Evolutionary conservation across 2,329 filamentous ascomycete genomes (phyloP), one percentile per base, ranked within the genome.

Genomic region (Daldinia sp.): DNA sequence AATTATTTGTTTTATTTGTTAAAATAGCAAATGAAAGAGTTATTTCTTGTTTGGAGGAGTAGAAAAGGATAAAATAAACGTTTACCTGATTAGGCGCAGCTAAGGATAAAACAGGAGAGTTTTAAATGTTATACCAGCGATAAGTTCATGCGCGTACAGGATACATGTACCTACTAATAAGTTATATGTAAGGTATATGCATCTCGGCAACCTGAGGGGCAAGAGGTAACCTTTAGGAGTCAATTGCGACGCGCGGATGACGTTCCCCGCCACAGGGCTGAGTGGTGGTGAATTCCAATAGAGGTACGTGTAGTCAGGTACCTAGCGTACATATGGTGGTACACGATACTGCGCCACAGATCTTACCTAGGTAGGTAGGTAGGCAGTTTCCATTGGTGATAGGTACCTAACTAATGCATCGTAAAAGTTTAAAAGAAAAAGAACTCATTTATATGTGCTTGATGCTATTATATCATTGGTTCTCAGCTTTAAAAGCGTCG

Each of bases 191-290:
- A 35, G 33, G 7, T 35, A 35, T 35, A 35, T 35, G 33, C 2
- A 66, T 63, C 51, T 63, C 56, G 61, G 53, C 44, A 26, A 26
- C 15, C 39, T 60, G 69, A 67, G 68, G 65, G 68, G 70, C 70
- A 61, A 65, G n/a, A 28, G 26, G 33, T 35, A 67, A 57, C 35
- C 10, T 35, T 35, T 35, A 35, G 33, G 33, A 15, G 35, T 23
- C 20, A 23, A 23, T 62, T 72, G 68, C 68, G 67, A 70, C 65
- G 51, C 63, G 63, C 61, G 56, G 60, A 72, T 73, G 71, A 73
- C 69, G 71, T 72, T 65, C 69, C 66, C 69, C 71, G 69, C 71
- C 67, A 68, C 68, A 63, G 26, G 51, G 55, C 58, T 68, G 62
- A 61, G 66, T 39, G 18, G 44, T 10, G 13, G 6, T 37, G 20